Conservation (phyloP, 495 filamentous ascomycete species). For the Aspergillus ellipticus region DNA sequence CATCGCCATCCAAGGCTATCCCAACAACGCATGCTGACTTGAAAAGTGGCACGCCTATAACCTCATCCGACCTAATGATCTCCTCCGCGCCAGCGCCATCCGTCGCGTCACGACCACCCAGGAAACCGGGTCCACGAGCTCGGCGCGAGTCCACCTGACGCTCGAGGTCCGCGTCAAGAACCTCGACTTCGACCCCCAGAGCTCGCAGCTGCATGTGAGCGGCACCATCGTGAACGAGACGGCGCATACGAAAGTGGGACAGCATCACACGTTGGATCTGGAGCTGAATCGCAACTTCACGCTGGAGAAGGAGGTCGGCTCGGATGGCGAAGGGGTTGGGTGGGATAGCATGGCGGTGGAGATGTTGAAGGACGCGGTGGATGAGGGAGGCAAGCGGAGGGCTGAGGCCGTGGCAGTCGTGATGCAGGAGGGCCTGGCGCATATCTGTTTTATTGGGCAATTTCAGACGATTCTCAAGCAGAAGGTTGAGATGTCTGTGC, state of each 20-base stretch:
- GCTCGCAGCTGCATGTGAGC: conserved; percentile 77
- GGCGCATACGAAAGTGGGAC: conserved; percentile 73
- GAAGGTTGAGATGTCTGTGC: conserved; percentile 76
- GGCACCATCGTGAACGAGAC: conserved; percentile 83
- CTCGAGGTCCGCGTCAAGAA: conserved; percentile 77
- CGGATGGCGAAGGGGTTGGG: conserved; percentile 52
- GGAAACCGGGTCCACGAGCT: conserved; percentile 70
- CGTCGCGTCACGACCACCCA: conserved; percentile 70
- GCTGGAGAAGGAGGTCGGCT: conserved; percentile 57
- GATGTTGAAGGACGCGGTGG: conserved; percentile 72
- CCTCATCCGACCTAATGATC: conserved; percentile 75
- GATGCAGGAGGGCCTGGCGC: conserved; percentile 91
- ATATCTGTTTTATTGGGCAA: conserved; percentile 90
- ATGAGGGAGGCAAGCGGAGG: conserved; percentile 61
- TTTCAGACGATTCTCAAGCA: conserved; percentile 86
- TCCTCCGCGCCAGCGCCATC: conserved; percentile 76
- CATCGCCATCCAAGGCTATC: too few species aligned
- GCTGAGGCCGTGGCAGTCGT: conserved; percentile 84
- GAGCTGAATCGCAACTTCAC: conserved; percentile 88
- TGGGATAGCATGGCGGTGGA: conserved; percentile 90
- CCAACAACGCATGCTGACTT: too few species aligned
- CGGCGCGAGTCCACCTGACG: conserved; percentile 69
- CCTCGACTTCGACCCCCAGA: conserved; percentile 86
- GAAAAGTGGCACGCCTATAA: conserved; percentile 96
- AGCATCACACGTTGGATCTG: conserved; percentile 87